phyloP scores from a whole-genome alignment of 345 rosid genomes.

The Syzygium jambos region DNA sequence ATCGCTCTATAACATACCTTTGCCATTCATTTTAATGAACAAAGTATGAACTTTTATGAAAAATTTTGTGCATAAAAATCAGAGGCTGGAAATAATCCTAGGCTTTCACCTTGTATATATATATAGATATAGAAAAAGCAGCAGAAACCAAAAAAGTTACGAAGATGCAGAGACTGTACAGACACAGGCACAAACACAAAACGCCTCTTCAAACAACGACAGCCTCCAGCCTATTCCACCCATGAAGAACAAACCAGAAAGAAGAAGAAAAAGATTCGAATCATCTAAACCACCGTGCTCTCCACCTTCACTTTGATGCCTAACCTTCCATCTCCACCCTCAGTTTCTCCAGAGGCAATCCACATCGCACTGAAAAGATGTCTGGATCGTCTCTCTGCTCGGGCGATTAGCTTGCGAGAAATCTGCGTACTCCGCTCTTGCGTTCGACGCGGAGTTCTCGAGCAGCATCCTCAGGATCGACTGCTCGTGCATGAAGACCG shows the following conservation, averaged over 20 bases:
- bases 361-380: neutral
- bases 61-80: neutral
- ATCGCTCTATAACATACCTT: no score
- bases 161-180: neutral
- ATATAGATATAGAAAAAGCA: neutral
- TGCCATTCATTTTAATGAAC: no score
- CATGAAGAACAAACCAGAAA: neutral
- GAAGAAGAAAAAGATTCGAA: neutral
- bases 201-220: neutral
- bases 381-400: neutral
- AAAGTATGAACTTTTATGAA: no score
- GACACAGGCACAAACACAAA: neutral
- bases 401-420: neutral
- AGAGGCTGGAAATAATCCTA: neutral
- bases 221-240: neutral
- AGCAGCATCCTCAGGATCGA: conserved; percentile 41
- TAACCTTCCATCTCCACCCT: neutral
- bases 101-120: neutral
- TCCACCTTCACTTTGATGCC: neutral
- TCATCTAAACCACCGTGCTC: neutral
- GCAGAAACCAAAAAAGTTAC: neutral
- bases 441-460: conserved; percentile 24
- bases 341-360: neutral
- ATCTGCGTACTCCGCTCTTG: conserved; percentile 8
- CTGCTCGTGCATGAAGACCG: conserved; percentile 37